Evolutionary conservation across 345 rosid species (phyloP).

Genomic region (Eucalyptus microcorys): DNA sequence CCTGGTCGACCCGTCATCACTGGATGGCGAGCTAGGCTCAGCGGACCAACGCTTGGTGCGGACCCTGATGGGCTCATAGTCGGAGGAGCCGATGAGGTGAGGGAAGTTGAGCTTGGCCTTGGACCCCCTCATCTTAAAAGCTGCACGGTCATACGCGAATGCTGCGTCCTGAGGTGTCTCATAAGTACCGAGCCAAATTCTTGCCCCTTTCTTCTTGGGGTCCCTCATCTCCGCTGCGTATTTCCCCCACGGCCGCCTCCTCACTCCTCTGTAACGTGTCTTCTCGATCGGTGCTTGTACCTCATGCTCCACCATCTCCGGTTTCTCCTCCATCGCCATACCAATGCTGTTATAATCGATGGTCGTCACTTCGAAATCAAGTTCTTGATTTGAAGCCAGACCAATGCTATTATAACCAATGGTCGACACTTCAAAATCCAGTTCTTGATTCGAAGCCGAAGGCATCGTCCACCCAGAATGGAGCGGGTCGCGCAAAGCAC

Average conservation of each 20-base stretch:
- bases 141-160: slow-evolving; percentile 30
- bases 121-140: slow-evolving; percentile 30
- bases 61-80: slow-evolving; percentile 23
- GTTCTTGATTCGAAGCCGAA: neutral
- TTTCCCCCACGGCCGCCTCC: slow-evolving; percentile 44
- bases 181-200: slow-evolving; percentile 40
- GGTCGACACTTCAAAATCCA: neutral
- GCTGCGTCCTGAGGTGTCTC: slow-evolving; percentile 42
- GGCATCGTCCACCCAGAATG: slow-evolving; percentile 11
- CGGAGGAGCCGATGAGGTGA: slow-evolving; percentile 9
- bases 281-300: neutral
- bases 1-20: neutral
- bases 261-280: slow-evolving; percentile 25
- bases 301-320: neutral
- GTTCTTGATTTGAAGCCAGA: neutral
- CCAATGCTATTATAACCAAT: neutral
- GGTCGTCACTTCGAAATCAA: neutral
- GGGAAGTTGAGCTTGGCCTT: slow-evolving; percentile 34
- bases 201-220: slow-evolving; percentile 31
- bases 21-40: neutral
- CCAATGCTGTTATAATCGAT: neutral
- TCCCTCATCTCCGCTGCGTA: slow-evolving; percentile 35
- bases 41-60: slow-evolving; percentile 18
- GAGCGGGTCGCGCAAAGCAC: slow-evolving; percentile 8
- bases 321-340: neutral